Evolutionary conservation across 139 green algal genomes (phyloP).

Genomic region (Chlamydomonas eustigma): DNA sequence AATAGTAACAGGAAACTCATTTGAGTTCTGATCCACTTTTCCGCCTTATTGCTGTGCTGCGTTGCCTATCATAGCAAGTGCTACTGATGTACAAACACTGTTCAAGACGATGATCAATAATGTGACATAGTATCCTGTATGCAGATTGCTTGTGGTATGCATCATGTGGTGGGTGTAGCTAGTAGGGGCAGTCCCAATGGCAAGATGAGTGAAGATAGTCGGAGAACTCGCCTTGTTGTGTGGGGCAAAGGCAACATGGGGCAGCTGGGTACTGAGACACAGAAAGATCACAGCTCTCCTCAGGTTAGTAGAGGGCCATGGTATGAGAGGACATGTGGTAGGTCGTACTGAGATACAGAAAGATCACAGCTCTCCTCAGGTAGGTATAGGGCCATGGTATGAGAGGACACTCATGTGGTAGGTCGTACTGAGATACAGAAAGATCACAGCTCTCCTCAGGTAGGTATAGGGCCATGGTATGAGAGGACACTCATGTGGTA

Average conservation of each 20-base stretch:
- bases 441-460: not conserved
- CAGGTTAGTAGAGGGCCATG: constrained; percentile 2
- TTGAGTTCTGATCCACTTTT: no score
- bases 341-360: constrained; percentile 41
- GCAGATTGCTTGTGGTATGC: constrained; percentile 54
- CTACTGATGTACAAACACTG: no score
- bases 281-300: not conserved
- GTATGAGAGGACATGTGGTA: constrained; percentile 63
- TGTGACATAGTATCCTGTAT: constrained; percentile 31
- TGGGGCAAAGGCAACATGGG: constrained; percentile 68
- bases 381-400: not conserved
- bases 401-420: constrained; percentile 63
- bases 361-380: not conserved
- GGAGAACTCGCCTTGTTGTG: constrained; percentile 42
- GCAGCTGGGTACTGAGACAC: constrained; percentile 60
- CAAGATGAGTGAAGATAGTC: constrained; percentile 22
- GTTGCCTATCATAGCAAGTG: no score
- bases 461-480: not conserved
- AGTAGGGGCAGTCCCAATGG: constrained; percentile 35
- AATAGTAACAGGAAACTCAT: no score
- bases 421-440: constrained; percentile 41
- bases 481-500: constrained; percentile 63
- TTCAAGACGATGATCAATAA: no score
- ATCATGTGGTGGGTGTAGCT: constrained; percentile 58
- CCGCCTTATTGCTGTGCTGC: no score